Evolutionary conservation across 1,139 yeast species (phyloP).

Genomic region (Martiniozyma asiatica): DNA sequence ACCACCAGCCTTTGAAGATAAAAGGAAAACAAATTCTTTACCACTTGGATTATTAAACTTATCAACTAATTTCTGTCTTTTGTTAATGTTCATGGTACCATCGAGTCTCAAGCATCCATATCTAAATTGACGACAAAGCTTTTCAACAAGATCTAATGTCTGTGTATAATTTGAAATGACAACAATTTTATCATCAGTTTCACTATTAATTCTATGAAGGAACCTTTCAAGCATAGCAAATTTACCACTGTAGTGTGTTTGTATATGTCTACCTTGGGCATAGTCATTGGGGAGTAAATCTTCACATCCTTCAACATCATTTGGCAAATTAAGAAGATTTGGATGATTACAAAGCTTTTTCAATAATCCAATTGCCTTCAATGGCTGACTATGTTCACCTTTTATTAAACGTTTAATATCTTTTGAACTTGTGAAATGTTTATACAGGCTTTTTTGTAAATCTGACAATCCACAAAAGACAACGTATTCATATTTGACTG

Average conservation of each 20-base stretch:
- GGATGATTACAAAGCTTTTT: conserved; percentile 94
- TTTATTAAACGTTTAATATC: conserved; percentile 60
- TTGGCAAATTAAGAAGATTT: conserved; percentile 63
- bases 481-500: conserved; percentile 93
- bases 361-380: conserved; percentile 79
- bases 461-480: conserved; percentile 78
- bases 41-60: conserved; percentile 84
- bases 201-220: conserved; percentile 58
- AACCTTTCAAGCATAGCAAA: conserved; percentile 63
- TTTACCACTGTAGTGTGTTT: conserved; percentile 49
- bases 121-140: conserved; percentile 60
- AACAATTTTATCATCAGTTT: conserved; percentile 90
- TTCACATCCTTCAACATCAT: conserved; percentile 62
- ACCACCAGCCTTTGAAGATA: conserved; percentile 97
- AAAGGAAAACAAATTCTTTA: conserved; percentile 72
- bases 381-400: conserved; percentile 69
- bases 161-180: conserved; percentile 90
- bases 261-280: conserved; percentile 39
- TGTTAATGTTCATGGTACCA: conserved; percentile 86
- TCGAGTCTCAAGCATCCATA: conserved; percentile 82
- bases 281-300: conserved; percentile 67
- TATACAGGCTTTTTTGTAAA: conserved; percentile 60
- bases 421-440: conserved; percentile 69
- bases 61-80: conserved; percentile 88
- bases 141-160: conserved; percentile 82